Percentiles rank a stretch among this genome's conserved stretches.
phyloP scores from a whole-genome alignment of 2,329 filamentous ascomycete genomes.

The Ophiognomonia clavigignenti-juglandacearum region DNA sequence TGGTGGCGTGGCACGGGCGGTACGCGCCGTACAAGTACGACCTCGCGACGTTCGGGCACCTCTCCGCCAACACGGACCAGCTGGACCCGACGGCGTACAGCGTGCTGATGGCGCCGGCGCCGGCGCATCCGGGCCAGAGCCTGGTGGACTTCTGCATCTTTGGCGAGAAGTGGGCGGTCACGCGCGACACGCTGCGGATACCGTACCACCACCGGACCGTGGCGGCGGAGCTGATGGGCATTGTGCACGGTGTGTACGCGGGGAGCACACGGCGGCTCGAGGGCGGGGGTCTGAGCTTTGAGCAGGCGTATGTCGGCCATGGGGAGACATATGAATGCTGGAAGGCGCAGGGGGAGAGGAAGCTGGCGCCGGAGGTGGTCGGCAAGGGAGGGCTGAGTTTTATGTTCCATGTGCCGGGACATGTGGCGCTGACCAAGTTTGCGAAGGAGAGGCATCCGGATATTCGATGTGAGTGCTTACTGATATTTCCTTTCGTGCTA shows the following conservation, averaged over 20 bases:
- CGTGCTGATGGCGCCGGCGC: slow-evolving; percentile 55
- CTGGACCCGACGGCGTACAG: slow-evolving; percentile 59
- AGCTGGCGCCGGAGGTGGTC: slow-evolving; percentile 18
- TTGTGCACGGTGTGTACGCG: slow-evolving; percentile 30
- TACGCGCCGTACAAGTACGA: slow-evolving; percentile 49
- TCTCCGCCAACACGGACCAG: slow-evolving; percentile 55
- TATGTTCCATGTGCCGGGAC: slow-evolving; percentile 24
- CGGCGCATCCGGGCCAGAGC: slow-evolving; percentile 45
- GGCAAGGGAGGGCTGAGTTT: slow-evolving; percentile 22
- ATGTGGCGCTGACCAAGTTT: slow-evolving; percentile 22
- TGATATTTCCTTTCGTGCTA: too few species aligned
- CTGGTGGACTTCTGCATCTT: slow-evolving; percentile 60
- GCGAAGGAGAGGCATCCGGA: slow-evolving; percentile 16
- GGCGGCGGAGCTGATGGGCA: slow-evolving; percentile 45
- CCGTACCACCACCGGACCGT: slow-evolving; percentile 54
- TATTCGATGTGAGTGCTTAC: slow-evolving; percentile 8
- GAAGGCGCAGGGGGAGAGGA: slow-evolving; percentile 17
- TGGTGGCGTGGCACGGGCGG: slow-evolving; percentile 62
- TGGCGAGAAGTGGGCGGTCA: slow-evolving; percentile 57
- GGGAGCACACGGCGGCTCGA: slow-evolving; percentile 25
- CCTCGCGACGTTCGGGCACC: slow-evolving; percentile 48
- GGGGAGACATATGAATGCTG: slow-evolving; percentile 24
- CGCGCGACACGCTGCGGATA: slow-evolving; percentile 48
- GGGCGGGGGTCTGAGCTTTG: slow-evolving; percentile 26
- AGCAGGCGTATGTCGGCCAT: slow-evolving; percentile 26